Evolutionary conservation across 2,329 filamentous ascomycete genomes (phyloP).

Genomic region (Macroventuria anomochaeta): DNA sequence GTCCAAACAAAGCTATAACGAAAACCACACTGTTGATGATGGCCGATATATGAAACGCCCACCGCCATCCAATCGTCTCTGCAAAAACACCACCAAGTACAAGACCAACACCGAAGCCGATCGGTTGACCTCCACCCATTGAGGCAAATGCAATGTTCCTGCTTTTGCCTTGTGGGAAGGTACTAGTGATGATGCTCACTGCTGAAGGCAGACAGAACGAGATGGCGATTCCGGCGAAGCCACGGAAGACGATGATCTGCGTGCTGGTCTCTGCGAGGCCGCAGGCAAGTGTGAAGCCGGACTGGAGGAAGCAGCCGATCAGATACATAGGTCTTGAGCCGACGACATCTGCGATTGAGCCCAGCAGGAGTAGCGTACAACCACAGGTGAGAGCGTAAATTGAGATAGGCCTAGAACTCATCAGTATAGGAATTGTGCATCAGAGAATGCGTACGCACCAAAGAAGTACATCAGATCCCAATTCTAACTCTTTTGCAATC

Average conservation of each 20-base stretch:
- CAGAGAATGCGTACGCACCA: slow-evolving; percentile 25
- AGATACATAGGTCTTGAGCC: slow-evolving; percentile 57
- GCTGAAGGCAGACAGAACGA: slow-evolving; percentile 59
- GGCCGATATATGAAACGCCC: slow-evolving; percentile 58
- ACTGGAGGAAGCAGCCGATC: slow-evolving; percentile 54
- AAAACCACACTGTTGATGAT: slow-evolving; percentile 53
- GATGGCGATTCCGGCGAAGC: slow-evolving; percentile 54
- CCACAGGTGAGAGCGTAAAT: slow-evolving; percentile 54
- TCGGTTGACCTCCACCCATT: slow-evolving; percentile 58
- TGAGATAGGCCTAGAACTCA: slow-evolving; percentile 42
- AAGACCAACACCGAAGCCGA: slow-evolving; percentile 61
- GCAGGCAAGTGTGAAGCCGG: slow-evolving; percentile 55
- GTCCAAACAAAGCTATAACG: slow-evolving; percentile 47
- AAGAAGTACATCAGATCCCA: slow-evolving; percentile 35
- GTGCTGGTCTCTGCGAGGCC: slow-evolving; percentile 46
- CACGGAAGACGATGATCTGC: slow-evolving; percentile 57
- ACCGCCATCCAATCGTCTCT: slow-evolving; percentile 59
- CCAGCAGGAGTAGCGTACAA: slow-evolving; percentile 58
- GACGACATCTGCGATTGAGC: slow-evolving; percentile 60
- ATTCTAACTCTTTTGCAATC: slow-evolving; percentile 46
- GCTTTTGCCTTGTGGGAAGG: slow-evolving; percentile 54
- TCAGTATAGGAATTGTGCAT: slow-evolving; percentile 4
- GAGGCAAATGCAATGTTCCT: slow-evolving; percentile 61
- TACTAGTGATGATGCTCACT: slow-evolving; percentile 57
- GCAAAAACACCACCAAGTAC: slow-evolving; percentile 59